Percentiles rank a stretch among this genome's conserved stretches.
Evolutionary conservation across 2,329 filamentous ascomycete species (phyloP).

Genomic region (Fusarium poae): DNA sequence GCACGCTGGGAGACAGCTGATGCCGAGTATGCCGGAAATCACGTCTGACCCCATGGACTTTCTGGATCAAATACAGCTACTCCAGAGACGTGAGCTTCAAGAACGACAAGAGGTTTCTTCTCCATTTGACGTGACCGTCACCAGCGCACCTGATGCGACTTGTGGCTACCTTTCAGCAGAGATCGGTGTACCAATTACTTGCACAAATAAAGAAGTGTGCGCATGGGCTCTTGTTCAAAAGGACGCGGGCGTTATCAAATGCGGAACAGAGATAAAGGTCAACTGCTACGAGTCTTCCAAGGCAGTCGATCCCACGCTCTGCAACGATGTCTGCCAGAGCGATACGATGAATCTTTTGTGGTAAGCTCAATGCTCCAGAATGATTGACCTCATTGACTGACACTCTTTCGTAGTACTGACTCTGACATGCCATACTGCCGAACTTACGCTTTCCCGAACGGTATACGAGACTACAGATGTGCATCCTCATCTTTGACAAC

Average conservation of each 20-base stretch:
- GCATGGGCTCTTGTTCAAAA: not conserved
- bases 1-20: not conserved
- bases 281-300: not conserved
- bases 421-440: not conserved
- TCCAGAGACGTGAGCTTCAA: not conserved
- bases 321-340: not conserved
- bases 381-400: not conserved
- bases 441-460: constrained; percentile 7
- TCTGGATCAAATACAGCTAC: not conserved
- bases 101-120: not conserved
- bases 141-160: not conserved
- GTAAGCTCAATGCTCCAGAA: not conserved
- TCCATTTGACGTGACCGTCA: not conserved
- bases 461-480: not conserved
- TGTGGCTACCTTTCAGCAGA: constrained; percentile 6
- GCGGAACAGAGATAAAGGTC: not conserved
- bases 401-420: not conserved
- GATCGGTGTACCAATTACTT: not conserved
- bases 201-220: not conserved
- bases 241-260: not conserved
- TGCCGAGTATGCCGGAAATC: not conserved
- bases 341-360: not conserved
- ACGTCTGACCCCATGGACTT: not conserved
- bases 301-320: not conserved
- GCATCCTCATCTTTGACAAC: not conserved